A percentile compares a stretch with the other conserved stretches of the same genome.
These are phyloP conservation scores for Leccinum pellstonianum DNA, from an alignment of 768 basidiomycete species.

Conservation along the genomic window DNA sequence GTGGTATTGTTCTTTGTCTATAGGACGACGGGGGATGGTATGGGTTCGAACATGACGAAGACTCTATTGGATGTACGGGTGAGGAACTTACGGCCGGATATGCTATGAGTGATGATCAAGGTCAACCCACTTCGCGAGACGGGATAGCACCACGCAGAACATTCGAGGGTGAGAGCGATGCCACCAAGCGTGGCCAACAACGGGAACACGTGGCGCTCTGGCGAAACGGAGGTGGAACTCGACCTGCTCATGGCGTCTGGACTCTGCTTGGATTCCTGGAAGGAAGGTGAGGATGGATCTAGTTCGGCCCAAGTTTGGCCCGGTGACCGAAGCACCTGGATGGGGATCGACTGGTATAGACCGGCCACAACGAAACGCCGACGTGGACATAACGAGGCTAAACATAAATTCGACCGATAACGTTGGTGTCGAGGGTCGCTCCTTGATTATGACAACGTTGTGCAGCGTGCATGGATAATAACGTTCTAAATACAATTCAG, in stretches of 20 bases:
- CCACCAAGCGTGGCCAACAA: slow-evolving; percentile 20
- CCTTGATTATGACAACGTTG: no score
- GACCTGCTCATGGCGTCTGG: not conserved
- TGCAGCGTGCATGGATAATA: no score
- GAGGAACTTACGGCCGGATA: slow-evolving; percentile 26
- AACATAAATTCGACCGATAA: not conserved
- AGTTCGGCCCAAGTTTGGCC: not conserved
- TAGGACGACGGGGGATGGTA: not conserved
- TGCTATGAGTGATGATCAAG: slow-evolving; percentile 27
- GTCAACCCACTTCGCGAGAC: slow-evolving; percentile 26
- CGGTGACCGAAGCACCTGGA: no score
- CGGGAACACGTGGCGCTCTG: slow-evolving; percentile 22
- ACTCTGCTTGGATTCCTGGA: not conserved
- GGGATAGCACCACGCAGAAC: slow-evolving; percentile 27
- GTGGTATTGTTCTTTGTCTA: slow-evolving; percentile 34
- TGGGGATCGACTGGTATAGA: not conserved
- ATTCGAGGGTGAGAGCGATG: slow-evolving; percentile 13
- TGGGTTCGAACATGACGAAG: not conserved
- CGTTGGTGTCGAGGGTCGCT: no score
- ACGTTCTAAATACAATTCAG: not conserved
- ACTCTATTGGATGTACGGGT: not conserved
- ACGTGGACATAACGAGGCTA: not conserved
- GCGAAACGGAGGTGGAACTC: not conserved
- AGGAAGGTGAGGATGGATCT: not conserved
- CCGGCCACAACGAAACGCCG: not conserved